Base-by-base conservation (phyloP, 352 stramenopile genomes). In the Thalassiosira exigua region DNA sequence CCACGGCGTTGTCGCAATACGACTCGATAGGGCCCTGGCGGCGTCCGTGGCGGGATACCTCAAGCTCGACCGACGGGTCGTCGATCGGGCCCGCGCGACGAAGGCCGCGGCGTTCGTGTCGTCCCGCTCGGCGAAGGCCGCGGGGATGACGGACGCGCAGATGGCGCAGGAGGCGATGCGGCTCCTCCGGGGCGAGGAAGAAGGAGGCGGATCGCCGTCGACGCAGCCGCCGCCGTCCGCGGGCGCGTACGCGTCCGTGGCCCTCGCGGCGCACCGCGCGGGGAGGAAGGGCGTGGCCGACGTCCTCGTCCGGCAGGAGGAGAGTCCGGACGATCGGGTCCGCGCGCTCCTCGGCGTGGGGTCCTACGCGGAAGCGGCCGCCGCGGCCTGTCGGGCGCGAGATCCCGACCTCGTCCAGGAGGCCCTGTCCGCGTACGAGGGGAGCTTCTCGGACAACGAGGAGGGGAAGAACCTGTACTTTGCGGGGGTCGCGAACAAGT, bases 371-470 rank as follows among this genome's bases (percentile, higher is more conserved):
- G 88, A 92, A 69, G 88, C 88, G 1, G 75, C 86, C 29, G 80
- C 84, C 33, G 88, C 91, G 36, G 88, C 88, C 36, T 65, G 75
- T 61, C 17, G 79, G 73, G 76, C 75, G 44, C 71, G 81, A 68
- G 88, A 93, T 71, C 69, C 75, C 3, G 85, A 93, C 50, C 85
- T 91, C 17, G 86, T 93, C 19, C 89, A 88, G 57, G 74, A 69
- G 46, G 69, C 75, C 26, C 66, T 92, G 3, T 74, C 80, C 56
- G 81, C 90, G 42, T 91, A 84, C 66, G 75, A 90, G 77, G 82
- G 82, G 53, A 36, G 54, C 32, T 46, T 76, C 30, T 42, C 54
- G 0, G 69, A 75, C 17, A 71, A 66, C 12, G 64, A 81, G 14
- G 66, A 77, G 51, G 65, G 61, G 21, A 81, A 75, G 33, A 64